Evolutionary conservation across 2,329 filamentous ascomycete species (phyloP).

Genomic region (Polychaeton citri): DNA sequence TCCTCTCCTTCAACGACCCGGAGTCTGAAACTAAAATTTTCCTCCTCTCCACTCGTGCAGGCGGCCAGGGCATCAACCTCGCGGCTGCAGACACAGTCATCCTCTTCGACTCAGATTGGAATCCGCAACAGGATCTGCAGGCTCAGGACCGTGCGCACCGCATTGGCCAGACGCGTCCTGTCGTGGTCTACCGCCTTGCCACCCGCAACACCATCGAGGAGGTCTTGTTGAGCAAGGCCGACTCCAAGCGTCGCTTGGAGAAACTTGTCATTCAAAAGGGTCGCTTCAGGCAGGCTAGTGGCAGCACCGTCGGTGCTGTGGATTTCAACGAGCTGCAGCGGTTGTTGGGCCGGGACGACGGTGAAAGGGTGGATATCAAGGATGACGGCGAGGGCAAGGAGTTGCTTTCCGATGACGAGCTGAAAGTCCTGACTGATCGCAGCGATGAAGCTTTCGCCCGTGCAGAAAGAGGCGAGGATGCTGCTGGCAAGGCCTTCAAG

Average conservation of each 20-base stretch:
- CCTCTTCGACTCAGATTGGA: slow-evolving; percentile 83
- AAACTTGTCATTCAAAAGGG: slow-evolving; percentile 95
- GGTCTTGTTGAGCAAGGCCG: slow-evolving; percentile 69
- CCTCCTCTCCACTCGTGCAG: slow-evolving; percentile 76
- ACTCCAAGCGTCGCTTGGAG: slow-evolving; percentile 82
- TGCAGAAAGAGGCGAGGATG: slow-evolving; percentile 66
- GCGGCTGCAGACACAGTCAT: slow-evolving; percentile 86
- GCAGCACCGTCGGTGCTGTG: slow-evolving; percentile 25
- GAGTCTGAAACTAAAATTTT: slow-evolving; percentile 50
- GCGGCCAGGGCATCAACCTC: slow-evolving; percentile 90
- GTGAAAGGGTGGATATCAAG: slow-evolving; percentile 45
- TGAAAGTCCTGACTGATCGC: slow-evolving; percentile 68
- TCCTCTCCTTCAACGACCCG: slow-evolving; percentile 35
- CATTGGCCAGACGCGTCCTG: slow-evolving; percentile 83
- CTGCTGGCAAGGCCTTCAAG: slow-evolving; percentile 42
- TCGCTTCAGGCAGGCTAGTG: slow-evolving; percentile 47
- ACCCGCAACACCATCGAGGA: slow-evolving; percentile 92
- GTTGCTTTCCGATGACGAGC: slow-evolving; percentile 61
- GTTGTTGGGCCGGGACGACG: slow-evolving; percentile 48
- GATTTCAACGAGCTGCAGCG: slow-evolving; percentile 36
- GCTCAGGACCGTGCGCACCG: slow-evolving; percentile 91
- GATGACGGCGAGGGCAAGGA: slow-evolving; percentile 43
- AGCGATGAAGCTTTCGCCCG: slow-evolving; percentile 52
- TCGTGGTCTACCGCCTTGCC: slow-evolving; percentile 85
- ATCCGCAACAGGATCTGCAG: slow-evolving; percentile 92